Percentiles rank a stretch among this genome's conserved stretches.
Evolutionary conservation across 345 rosid species (phyloP).

Genomic region (Dipteronia sinensis): DNA sequence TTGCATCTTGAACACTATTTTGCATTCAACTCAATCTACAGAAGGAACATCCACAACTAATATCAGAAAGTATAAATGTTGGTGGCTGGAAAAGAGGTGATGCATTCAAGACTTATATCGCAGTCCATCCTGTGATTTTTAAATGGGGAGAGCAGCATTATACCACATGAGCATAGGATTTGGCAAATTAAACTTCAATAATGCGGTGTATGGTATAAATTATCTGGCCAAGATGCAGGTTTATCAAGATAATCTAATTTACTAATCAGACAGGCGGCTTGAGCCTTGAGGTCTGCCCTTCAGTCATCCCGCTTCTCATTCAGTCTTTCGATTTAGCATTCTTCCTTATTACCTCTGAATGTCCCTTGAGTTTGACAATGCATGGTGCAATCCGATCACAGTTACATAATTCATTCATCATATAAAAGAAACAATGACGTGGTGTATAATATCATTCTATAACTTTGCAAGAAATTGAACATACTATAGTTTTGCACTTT

Average conservation of each 20-base stretch:
- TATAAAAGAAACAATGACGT: not conserved
- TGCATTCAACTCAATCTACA: no score
- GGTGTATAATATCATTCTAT: not conserved
- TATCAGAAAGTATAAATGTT: not conserved
- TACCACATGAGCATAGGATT: not conserved
- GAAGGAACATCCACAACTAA: no score
- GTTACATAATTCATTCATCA: not conserved
- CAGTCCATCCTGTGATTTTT: not conserved
- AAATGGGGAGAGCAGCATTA: not conserved
- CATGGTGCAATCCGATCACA: not conserved
- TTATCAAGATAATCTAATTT: not conserved
- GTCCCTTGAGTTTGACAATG: conserved; percentile 13
- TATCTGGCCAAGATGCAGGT: not conserved
- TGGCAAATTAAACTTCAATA: not conserved
- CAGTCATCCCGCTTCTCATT: not conserved
- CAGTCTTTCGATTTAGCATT: not conserved
- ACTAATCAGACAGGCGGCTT: not conserved
- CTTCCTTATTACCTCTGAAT: not conserved
- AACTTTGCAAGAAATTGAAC: not conserved
- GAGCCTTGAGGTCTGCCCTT: not conserved
- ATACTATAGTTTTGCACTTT: conserved; percentile 4
- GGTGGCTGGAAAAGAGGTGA: not conserved
- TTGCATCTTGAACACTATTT: no score
- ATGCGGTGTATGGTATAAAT: not conserved
- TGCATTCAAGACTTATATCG: not conserved